Conservation (phyloP, 768 basidiomycete genomes). For the Grammothele lineata region DNA sequence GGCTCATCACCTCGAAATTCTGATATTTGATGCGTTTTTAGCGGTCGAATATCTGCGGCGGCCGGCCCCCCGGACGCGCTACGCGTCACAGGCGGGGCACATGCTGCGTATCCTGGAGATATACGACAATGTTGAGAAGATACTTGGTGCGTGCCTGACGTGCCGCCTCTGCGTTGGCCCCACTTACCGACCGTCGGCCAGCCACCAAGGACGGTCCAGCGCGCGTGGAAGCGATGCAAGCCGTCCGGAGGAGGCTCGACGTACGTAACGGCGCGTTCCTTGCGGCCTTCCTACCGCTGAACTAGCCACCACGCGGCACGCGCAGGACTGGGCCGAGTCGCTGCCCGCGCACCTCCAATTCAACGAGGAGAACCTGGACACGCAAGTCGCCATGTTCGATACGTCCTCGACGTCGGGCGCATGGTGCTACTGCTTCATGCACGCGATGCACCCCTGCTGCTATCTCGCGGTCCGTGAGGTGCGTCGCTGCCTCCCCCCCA, state of each 20-base stretch:
- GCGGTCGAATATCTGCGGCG: slow-evolving; percentile 63
- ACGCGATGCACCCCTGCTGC: slow-evolving; percentile 67
- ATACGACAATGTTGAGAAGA: slow-evolving; percentile 55
- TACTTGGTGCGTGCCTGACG: slow-evolving; percentile 36
- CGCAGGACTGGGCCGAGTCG: slow-evolving; percentile 58
- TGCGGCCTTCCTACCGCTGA: not conserved
- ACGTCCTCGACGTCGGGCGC: slow-evolving; percentile 74
- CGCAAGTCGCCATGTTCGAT: slow-evolving; percentile 74
- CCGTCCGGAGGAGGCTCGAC: slow-evolving; percentile 9
- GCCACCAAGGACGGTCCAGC: slow-evolving; percentile 17
- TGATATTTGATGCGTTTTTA: not conserved
- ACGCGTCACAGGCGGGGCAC: slow-evolving; percentile 73
- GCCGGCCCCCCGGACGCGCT: slow-evolving; percentile 54
- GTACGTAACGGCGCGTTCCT: not conserved
- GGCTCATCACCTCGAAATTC: not conserved
- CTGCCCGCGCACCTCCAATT: slow-evolving; percentile 73
- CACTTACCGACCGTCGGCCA: not conserved
- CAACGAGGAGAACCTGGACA: slow-evolving; percentile 60
- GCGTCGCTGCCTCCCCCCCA: not conserved
- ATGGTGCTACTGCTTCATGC: slow-evolving; percentile 79
- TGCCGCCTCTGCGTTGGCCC: not conserved
- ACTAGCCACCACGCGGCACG: not conserved
- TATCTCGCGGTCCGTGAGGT: slow-evolving; percentile 62
- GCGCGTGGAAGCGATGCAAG: slow-evolving; percentile 12
- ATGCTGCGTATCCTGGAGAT: slow-evolving; percentile 66